Evolutionary conservation across 2,329 filamentous ascomycete genomes (phyloP).

Genomic region (Leptographium lundbergii): DNA sequence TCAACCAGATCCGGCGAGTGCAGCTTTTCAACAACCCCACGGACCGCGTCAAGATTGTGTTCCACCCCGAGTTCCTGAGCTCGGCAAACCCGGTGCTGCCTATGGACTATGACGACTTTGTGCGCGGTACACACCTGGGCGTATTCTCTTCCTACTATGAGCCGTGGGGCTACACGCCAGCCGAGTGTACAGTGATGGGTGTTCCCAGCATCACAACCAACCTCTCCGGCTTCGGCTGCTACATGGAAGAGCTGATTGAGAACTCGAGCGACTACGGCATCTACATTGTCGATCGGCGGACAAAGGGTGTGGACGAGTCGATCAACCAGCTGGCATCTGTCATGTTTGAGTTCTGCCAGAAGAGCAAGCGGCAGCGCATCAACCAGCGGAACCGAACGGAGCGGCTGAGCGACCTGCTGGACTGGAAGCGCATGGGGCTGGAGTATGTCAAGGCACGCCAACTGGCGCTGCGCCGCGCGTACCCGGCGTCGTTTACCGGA

Average conservation of each 20-base stretch:
- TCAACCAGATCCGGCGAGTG: slow-evolving; percentile 91
- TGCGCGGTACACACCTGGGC: slow-evolving; percentile 89
- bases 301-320: slow-evolving; percentile 92
- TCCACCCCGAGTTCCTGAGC: slow-evolving; percentile 96
- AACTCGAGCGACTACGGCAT: slow-evolving; percentile 97
- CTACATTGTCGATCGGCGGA: slow-evolving; percentile 93
- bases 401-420: slow-evolving; percentile 82
- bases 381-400: slow-evolving; percentile 97
- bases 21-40: slow-evolving; percentile 93
- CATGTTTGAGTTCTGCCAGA: slow-evolving; percentile 90
- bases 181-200: slow-evolving; percentile 98
- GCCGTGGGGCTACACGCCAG: slow-evolving; percentile 97
- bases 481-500: slow-evolving; percentile 71
- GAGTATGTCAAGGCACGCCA: slow-evolving; percentile 98
- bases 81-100: slow-evolving; percentile 90
- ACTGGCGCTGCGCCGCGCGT: slow-evolving; percentile 79
- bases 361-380: slow-evolving; percentile 92
- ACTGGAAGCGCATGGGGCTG: slow-evolving; percentile 99
- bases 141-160: slow-evolving; percentile 98
- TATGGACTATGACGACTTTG: slow-evolving; percentile 96
- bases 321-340: slow-evolving; percentile 85
- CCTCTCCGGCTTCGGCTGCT: slow-evolving; percentile 93
- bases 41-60: slow-evolving; percentile 93
- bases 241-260: slow-evolving; percentile 98
- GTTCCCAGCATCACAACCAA: slow-evolving; percentile 98